phyloP scores from a whole-genome alignment of 345 rosid species.

The Eucalyptus rudis region DNA sequence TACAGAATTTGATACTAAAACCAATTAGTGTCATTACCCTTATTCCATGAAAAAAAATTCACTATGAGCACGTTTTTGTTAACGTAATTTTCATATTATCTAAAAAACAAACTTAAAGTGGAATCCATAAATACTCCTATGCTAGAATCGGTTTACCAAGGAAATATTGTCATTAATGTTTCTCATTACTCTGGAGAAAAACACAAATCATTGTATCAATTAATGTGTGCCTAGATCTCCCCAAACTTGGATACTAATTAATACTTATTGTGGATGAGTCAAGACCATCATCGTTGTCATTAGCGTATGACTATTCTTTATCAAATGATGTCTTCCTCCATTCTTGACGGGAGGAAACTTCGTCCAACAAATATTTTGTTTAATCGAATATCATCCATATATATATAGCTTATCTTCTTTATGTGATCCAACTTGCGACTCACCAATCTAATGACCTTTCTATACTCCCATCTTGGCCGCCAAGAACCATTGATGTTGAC shows the following conservation, averaged over 20 bases:
- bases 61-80: neutral
- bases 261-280: neutral
- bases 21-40: neutral
- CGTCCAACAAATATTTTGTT: too few relatives aligned
- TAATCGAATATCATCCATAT: too few relatives aligned
- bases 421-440: too few relatives aligned
- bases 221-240: neutral
- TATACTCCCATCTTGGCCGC: too few relatives aligned
- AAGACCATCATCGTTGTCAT: too few relatives aligned
- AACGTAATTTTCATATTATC: too few relatives aligned
- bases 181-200: neutral
- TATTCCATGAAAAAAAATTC: neutral
- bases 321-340: too few relatives aligned
- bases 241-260: too few relatives aligned
- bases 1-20: neutral
- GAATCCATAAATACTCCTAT: neutral
- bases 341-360: too few relatives aligned
- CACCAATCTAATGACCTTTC: too few relatives aligned
- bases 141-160: neutral
- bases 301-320: neutral
- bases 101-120: too few relatives aligned
- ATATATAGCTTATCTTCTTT: too few relatives aligned
- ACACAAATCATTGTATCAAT: neutral
- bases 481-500: neutral
- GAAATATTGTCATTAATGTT: neutral